These are phyloP conservation scores for Fusarium sp. DNA, from an alignment of 2,329 filamentous ascomycete species.

Conservation along the genomic window DNA sequence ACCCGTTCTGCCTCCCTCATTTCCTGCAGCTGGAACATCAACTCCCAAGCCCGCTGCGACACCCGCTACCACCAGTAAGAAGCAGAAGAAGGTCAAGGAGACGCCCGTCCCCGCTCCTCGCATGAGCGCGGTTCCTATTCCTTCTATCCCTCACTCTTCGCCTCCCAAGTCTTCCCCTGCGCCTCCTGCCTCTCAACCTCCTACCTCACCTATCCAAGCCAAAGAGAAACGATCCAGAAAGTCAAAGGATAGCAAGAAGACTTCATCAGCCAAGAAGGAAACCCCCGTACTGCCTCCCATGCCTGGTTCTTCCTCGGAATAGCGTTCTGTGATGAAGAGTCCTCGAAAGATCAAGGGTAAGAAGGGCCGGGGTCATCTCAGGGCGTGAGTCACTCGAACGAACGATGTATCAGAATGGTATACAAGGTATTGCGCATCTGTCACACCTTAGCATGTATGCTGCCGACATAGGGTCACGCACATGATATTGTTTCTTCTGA, in stretches of 20 bases:
- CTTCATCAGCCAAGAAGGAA: slow-evolving; percentile 43
- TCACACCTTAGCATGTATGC: background rate
- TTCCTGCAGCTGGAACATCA: slow-evolving; percentile 46
- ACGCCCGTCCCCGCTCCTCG: slow-evolving; percentile 48
- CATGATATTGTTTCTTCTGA: background rate
- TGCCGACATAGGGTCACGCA: background rate
- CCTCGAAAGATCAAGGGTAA: slow-evolving; percentile 7
- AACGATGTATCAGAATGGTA: background rate
- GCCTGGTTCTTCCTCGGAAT: slow-evolving; percentile 37
- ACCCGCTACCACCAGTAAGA: slow-evolving; percentile 42
- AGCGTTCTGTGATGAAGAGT: slow-evolving; percentile 29
- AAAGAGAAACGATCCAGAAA: slow-evolving; percentile 51
- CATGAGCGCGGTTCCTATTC: slow-evolving; percentile 52
- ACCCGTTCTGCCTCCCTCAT: slow-evolving; percentile 49
- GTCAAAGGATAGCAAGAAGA: slow-evolving; percentile 44
- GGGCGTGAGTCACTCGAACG: background rate
- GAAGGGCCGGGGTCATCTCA: background rate
- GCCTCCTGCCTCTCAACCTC: slow-evolving; percentile 24
- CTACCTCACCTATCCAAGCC: slow-evolving; percentile 38
- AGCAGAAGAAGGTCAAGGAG: slow-evolving; percentile 48
- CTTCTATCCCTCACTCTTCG: slow-evolving; percentile 51
- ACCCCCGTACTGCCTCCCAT: slow-evolving; percentile 47
- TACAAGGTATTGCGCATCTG: background rate
- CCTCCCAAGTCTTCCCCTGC: slow-evolving; percentile 45
- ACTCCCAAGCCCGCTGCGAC: slow-evolving; percentile 42